These are phyloP conservation scores for Coniochaeta hoffmannii DNA, from an alignment of 2,329 filamentous ascomycete genomes.

Conservation along the genomic window DNA sequence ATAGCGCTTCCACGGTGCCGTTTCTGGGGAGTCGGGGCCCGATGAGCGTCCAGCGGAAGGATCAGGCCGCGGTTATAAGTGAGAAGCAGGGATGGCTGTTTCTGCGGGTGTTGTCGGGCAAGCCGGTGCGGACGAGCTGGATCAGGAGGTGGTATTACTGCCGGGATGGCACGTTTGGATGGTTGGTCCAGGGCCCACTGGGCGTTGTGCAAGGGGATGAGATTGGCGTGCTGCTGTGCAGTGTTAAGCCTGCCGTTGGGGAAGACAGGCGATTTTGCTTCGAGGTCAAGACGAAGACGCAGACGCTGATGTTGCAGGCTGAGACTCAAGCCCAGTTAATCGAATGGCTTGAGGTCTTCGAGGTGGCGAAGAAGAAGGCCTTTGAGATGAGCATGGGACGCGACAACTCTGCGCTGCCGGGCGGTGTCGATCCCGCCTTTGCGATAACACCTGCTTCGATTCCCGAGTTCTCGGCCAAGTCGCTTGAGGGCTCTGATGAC, in stretches of 20 bases:
- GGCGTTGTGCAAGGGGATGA: conserved; percentile 94
- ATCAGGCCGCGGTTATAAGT: conserved; percentile 40
- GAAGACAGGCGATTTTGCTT: conserved; percentile 97
- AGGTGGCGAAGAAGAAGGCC: conserved; percentile 87
- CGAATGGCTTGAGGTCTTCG: conserved; percentile 90
- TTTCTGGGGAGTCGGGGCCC: conserved; percentile 69
- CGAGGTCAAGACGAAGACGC: conserved; percentile 96
- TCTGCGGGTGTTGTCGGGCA: conserved; percentile 71
- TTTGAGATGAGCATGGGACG: conserved; percentile 63
- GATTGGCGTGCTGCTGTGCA: conserved; percentile 90
- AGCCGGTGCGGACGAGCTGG: conserved; percentile 87
- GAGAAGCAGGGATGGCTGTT: conserved; percentile 98
- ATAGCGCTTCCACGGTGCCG: conserved; percentile 81
- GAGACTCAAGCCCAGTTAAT: conserved; percentile 90
- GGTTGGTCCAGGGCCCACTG: conserved; percentile 74
- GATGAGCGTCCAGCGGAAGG: conserved; percentile 51
- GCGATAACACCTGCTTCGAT: conserved; percentile 83
- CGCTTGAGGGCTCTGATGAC: conserved; percentile 34
- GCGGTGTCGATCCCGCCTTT: conserved; percentile 68
- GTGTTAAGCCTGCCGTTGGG: conserved; percentile 79
- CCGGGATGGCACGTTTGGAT: conserved; percentile 92
- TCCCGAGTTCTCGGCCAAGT: conserved; percentile 83
- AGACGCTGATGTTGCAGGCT: conserved; percentile 80
- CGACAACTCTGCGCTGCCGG: conserved; percentile 36
- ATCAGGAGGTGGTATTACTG: conserved; percentile 91